Conservation (phyloP, 306 rosid genomes). For the Quercus ilex region DNA sequence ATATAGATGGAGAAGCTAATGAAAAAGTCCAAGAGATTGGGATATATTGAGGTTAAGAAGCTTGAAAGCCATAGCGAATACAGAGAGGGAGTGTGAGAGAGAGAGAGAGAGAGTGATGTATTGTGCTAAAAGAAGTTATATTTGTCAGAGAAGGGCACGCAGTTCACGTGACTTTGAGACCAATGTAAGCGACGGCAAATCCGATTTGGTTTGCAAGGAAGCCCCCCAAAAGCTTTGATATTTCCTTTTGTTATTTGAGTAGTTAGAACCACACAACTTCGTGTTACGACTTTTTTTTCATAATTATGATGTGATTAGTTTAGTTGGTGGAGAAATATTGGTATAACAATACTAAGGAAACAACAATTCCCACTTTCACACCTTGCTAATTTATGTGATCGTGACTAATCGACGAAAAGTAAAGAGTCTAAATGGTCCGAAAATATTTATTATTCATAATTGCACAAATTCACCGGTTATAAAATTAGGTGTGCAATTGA, state of each 20-base stretch:
- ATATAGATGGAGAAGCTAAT: neutral
- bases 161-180: slow-evolving; percentile 61
- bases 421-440: rapidly evolving
- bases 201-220: neutral
- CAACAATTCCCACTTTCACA: too few species aligned
- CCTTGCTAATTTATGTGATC: too few species aligned
- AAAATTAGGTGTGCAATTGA: too few species aligned
- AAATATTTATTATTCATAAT: too few species aligned
- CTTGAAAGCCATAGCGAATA: slow-evolving; percentile 23
- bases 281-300: too few species aligned
- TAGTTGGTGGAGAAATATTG: rapidly evolving
- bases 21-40: neutral
- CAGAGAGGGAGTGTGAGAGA: neutral
- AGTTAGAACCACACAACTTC: too few species aligned
- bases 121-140: slow-evolving; percentile 25
- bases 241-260: neutral
- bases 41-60: neutral
- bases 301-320: too few species aligned
- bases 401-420: rapidly evolving
- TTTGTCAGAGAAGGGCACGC: slow-evolving; percentile 60
- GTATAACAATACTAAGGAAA: too few species aligned
- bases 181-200: slow-evolving; percentile 26
- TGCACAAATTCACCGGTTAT: too few species aligned
- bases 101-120: neutral
- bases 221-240: neutral